Base-by-base conservation (phyloP, 306 rosid species). In the Myrica gale region DNA sequence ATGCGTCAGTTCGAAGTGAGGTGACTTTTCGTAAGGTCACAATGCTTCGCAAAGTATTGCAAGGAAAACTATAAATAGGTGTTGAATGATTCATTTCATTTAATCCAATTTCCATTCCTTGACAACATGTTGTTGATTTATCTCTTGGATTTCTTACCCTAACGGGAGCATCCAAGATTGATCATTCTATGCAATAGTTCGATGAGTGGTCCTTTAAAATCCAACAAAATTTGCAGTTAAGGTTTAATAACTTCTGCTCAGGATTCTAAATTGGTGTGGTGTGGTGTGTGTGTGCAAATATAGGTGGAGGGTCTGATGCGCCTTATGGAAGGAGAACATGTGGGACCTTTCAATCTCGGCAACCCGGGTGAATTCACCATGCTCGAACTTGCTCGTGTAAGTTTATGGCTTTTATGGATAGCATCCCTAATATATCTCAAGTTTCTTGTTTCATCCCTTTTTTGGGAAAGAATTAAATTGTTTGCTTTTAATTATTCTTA, bases 331-430 rank as follows among this genome's bases (percentile, higher is more conserved):
- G 99, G 99, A 66, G 97, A 95, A 84, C 97, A 95, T 48, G 97
- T 92, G 32, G 99, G 99, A 66, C 99, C 99, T 65, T 95, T 95
- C 87, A 95, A 95, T 80, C 97, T 95, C 1, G 99, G 99, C 37
- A 95, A 95, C 45, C 99, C 99, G 0, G 99, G 99, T 76, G 99
- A 95, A 90, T 95, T 95, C 85, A 95, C 99, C 69, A 95, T 95
- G 99, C 97, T 95, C 67, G 97, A 95, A 81, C 99, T 95, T 73
- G 99, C 99, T 74, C 90, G 89, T 92, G 99, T 95, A 83, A 78
- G 83, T 50, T 26, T 41, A 7, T 75, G 57, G 39, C 10, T n/a
- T 20, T 21, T 21, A 50, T 43, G 54, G 55, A 68, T 9, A 7
- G 9, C 5, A 9, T 20, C 3, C 37, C 62, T 56, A 32, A 1